These are phyloP conservation scores for Penicillium arizonense DNA, from an alignment of 495 filamentous ascomycete species.

Conservation along the genomic window DNA sequence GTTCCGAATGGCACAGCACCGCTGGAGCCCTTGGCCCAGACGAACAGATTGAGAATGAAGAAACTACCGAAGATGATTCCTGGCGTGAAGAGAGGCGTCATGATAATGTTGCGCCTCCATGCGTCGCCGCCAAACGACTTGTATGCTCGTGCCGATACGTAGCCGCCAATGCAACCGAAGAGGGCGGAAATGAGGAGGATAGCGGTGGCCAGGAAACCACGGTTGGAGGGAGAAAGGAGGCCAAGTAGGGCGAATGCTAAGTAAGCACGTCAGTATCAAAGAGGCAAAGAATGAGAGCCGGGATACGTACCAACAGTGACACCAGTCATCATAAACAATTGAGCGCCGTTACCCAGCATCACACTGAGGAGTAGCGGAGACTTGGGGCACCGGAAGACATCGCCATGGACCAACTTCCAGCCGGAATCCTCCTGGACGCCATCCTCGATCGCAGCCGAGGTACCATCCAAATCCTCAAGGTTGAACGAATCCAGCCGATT, in stretches of 20 bases:
- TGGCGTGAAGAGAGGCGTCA: conserved; percentile 84
- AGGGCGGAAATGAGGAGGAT: conserved; percentile 91
- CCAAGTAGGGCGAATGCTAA: conserved; percentile 83
- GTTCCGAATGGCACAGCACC: conserved; percentile 95
- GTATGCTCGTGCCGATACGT: conserved; percentile 84
- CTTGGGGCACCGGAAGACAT: conserved; percentile 88
- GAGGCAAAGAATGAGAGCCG: neutral
- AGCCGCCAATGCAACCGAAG: conserved; percentile 90
- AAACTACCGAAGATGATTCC: conserved; percentile 84
- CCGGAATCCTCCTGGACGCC: conserved; percentile 96
- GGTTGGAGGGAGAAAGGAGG: conserved; percentile 91
- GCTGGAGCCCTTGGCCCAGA: conserved; percentile 86
- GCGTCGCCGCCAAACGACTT: conserved; percentile 87
- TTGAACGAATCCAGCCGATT: conserved; percentile 86
- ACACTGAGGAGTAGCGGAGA: conserved; percentile 82
- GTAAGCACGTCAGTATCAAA: conserved; percentile 3
- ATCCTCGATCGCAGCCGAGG: conserved; percentile 73
- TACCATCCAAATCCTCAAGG: conserved; percentile 78
- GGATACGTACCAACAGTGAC: conserved; percentile 66
- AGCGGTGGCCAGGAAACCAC: conserved; percentile 86
- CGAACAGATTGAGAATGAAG: conserved; percentile 93
- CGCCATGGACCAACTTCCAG: conserved; percentile 97
- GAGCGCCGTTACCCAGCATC: conserved; percentile 88
- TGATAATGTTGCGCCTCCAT: conserved; percentile 90
- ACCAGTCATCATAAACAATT: conserved; percentile 96